Percentiles rank a stretch among this genome's conserved stretches.
phyloP scores from a whole-genome alignment of 2,329 filamentous ascomycete species.

The Chaetomiaceae sp. region DNA sequence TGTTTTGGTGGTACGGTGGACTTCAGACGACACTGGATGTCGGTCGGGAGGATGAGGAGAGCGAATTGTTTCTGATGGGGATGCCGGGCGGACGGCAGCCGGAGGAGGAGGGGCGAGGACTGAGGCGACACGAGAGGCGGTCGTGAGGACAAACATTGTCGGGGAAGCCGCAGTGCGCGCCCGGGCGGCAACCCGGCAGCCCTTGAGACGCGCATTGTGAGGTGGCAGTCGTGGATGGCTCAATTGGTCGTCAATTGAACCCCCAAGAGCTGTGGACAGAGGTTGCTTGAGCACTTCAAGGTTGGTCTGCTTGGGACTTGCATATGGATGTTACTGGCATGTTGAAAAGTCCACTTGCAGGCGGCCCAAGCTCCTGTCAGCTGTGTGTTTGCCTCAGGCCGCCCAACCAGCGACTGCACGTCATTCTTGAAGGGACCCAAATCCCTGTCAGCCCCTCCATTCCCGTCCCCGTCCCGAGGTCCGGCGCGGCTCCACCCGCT shows the following conservation, averaged over 20 bases:
- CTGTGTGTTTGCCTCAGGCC: conserved; percentile 20
- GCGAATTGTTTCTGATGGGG: not conserved
- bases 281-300: not conserved
- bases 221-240: not conserved
- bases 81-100: not conserved
- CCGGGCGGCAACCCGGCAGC: conserved; percentile 8
- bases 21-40: conserved; percentile 9
- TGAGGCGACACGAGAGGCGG: too few relatives aligned
- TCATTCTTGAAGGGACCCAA: not conserved
- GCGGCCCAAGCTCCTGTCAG: conserved; percentile 5
- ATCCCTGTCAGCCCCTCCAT: conserved; percentile 16
- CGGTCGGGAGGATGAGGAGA: not conserved
- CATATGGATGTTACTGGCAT: too few relatives aligned
- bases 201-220: conserved; percentile 12
- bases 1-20: conserved; percentile 10
- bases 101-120: conserved; percentile 5
- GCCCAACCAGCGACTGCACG: not conserved
- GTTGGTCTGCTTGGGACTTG: too few relatives aligned
- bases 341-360: conserved; percentile 3
- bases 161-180: conserved; percentile 2
- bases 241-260: conserved; percentile 4
- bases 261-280: not conserved
- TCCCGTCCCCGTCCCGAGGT: conserved; percentile 18
- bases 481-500: conserved; percentile 5
- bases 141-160: not conserved